Conservation (phyloP, 83 land plant species). For the Diphasiastrum complanatum region DNA sequence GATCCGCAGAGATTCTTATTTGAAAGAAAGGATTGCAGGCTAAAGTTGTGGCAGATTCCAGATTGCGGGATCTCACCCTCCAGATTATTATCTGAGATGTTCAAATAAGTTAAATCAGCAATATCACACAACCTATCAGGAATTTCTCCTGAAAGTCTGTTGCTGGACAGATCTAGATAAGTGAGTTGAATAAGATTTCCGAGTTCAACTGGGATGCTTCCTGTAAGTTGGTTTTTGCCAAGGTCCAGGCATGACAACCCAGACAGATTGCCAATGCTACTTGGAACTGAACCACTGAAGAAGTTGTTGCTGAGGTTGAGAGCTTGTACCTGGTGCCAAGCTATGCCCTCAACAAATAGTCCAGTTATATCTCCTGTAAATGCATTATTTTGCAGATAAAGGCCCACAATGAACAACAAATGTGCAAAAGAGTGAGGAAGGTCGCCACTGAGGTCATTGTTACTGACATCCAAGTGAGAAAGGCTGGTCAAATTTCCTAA, state of each 20-base stretch:
- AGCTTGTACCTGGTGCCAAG: constrained; percentile 14
- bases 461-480: constrained; percentile 38
- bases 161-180: constrained; percentile 37
- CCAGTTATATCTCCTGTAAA: background rate
- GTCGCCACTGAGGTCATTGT: constrained; percentile 17
- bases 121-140: constrained; percentile 39
- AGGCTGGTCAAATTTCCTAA: too few species aligned
- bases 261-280: background rate
- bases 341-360: constrained; percentile 4
- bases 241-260: background rate
- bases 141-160: constrained; percentile 39
- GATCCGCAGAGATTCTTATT: constrained; percentile 28
- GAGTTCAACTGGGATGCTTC: constrained; percentile 11
- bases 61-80: constrained; percentile 35
- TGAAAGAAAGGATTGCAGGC: constrained; percentile 18
- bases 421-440: constrained; percentile 12
- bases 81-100: constrained; percentile 39
- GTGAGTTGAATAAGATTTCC: constrained; percentile 33
- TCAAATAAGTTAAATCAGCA: constrained; percentile 31
- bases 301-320: constrained; percentile 7
- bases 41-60: constrained; percentile 33
- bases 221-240: background rate
- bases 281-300: constrained; percentile 11
- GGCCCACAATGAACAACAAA: constrained; percentile 1
- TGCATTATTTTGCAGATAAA: background rate